Conservation (phyloP, 306 rosid genomes). For the Rosa multiflora region DNA sequence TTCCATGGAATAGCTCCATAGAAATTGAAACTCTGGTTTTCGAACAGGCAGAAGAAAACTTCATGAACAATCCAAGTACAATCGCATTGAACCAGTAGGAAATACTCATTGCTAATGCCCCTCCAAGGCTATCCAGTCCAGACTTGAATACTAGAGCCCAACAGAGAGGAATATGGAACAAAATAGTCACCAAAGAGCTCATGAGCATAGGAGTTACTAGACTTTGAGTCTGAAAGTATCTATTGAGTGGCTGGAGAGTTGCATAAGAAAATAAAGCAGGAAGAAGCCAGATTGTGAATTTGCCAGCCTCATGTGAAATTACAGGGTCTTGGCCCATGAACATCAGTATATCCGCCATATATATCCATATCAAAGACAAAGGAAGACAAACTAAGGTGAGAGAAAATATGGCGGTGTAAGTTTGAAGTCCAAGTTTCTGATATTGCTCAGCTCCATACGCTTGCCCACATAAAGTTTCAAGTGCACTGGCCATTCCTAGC, state of each 20-base stretch:
- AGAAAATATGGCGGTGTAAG: slow-evolving; percentile 58
- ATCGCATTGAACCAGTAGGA: slow-evolving; percentile 55
- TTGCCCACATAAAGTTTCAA: slow-evolving; percentile 59
- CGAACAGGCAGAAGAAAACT: slow-evolving; percentile 48
- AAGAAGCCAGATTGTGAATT: slow-evolving; percentile 48
- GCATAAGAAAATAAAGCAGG: slow-evolving; percentile 56
- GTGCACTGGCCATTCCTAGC: slow-evolving; percentile 58
- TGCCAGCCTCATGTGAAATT: slow-evolving; percentile 61
- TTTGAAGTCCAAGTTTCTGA: slow-evolving; percentile 40
- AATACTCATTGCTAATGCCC: slow-evolving; percentile 52
- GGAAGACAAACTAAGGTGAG: slow-evolving; percentile 47
- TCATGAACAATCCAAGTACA: slow-evolving; percentile 49
- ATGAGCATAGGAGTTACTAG: slow-evolving; percentile 48
- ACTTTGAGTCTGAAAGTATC: slow-evolving; percentile 61
- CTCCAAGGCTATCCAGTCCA: slow-evolving; percentile 45
- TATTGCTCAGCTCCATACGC: slow-evolving; percentile 58
- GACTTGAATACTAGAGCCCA: slow-evolving; percentile 55
- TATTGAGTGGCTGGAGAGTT: slow-evolving; percentile 41
- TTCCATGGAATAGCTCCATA: slow-evolving; percentile 45
- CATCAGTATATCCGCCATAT: slow-evolving; percentile 42
- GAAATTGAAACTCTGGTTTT: slow-evolving; percentile 50
- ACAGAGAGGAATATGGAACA: slow-evolving; percentile 45
- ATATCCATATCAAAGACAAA: slow-evolving; percentile 44
- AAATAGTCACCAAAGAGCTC: slow-evolving; percentile 32
- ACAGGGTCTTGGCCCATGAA: slow-evolving; percentile 63